Conservation (phyloP, 257 asterid species). For the Avicennia marina region DNA sequence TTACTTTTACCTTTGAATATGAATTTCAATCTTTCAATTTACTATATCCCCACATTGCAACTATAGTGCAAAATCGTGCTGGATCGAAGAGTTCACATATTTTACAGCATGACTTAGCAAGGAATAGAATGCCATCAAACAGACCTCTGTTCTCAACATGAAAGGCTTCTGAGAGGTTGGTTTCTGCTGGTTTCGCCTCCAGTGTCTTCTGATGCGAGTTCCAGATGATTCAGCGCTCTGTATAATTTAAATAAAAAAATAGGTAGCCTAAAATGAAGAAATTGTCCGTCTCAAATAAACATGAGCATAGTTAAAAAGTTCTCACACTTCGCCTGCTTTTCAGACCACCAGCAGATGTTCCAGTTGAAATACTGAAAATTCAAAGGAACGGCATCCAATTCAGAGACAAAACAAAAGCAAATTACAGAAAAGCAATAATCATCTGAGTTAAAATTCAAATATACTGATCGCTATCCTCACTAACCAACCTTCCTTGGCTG, state of each 20-base stretch:
- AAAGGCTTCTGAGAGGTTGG: slow-evolving; percentile 72
- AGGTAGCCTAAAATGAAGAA: slow-evolving; percentile 23
- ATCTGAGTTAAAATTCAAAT: no score
- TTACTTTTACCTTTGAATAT: neutral
- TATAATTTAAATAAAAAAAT: slow-evolving; percentile 23
- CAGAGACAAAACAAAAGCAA: neutral
- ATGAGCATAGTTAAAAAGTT: neutral
- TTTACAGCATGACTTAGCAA: neutral
- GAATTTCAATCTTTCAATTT: neutral
- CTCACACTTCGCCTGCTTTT: slow-evolving; percentile 74
- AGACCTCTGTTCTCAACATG: slow-evolving; percentile 69
- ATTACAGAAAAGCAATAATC: no score
- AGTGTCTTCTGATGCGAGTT: slow-evolving; percentile 35
- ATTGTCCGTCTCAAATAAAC: neutral
- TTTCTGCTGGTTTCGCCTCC: slow-evolving; percentile 52
- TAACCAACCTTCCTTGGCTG: slow-evolving; percentile 58
- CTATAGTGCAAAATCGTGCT: neutral
- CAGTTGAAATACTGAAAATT: slow-evolving; percentile 43
- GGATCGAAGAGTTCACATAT: neutral
- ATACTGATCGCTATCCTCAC: neutral
- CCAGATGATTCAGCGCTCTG: slow-evolving; percentile 70
- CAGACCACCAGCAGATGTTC: slow-evolving; percentile 42
- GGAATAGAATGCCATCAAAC: slow-evolving; percentile 18
- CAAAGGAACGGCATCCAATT: slow-evolving; percentile 24
- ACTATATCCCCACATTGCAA: neutral